Percentiles rank a stretch among this genome's conserved stretches.
Conservation (phyloP, 495 filamentous ascomycete genomes). For the Aspergillus cristatus region DNA sequence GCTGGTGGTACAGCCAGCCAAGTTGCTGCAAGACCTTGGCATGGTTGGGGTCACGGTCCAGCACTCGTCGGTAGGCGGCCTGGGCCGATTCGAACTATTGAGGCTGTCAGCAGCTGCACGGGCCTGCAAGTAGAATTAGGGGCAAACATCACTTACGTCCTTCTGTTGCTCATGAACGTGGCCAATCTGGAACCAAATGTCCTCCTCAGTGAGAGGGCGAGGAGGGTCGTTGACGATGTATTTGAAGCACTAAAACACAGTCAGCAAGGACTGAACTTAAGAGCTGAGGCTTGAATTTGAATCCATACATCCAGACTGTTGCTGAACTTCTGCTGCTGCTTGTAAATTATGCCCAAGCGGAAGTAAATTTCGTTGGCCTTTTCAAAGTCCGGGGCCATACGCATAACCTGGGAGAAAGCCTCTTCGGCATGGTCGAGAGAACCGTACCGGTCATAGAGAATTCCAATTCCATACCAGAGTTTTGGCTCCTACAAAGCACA, state of each 20-base stretch:
- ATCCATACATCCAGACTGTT: slow-evolving; percentile 83
- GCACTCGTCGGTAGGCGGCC: slow-evolving; percentile 80
- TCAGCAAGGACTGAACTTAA: slow-evolving; percentile 2
- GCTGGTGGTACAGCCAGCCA: slow-evolving; percentile 95
- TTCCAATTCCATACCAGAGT: slow-evolving; percentile 98
- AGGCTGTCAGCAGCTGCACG: slow-evolving; percentile 13
- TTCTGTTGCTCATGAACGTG: slow-evolving; percentile 99
- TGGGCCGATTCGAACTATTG: slow-evolving; percentile 85
- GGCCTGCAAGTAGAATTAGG: too few relatives aligned
- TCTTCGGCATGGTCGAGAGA: slow-evolving; percentile 97
- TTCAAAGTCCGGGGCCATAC: slow-evolving; percentile 95
- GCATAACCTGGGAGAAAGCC: slow-evolving; percentile 97
- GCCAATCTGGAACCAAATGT: slow-evolving; percentile 99
- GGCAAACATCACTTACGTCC: slow-evolving; percentile 57
- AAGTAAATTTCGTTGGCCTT: slow-evolving; percentile 99
- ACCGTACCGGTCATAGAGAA: slow-evolving; percentile 94
- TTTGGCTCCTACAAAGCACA: slow-evolving; percentile 72
- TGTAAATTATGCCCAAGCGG: slow-evolving; percentile 96
- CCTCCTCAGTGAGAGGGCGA: slow-evolving; percentile 87
- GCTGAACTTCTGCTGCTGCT: slow-evolving; percentile 91
- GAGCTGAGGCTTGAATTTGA: neutral
- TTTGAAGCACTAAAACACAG: slow-evolving; percentile 70
- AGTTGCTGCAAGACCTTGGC: slow-evolving; percentile 98
- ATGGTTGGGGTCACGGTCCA: slow-evolving; percentile 91
- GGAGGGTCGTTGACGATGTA: slow-evolving; percentile 95